Conservation (phyloP, 345 rosid genomes). For the Erysimum cheiranthoides region DNA sequence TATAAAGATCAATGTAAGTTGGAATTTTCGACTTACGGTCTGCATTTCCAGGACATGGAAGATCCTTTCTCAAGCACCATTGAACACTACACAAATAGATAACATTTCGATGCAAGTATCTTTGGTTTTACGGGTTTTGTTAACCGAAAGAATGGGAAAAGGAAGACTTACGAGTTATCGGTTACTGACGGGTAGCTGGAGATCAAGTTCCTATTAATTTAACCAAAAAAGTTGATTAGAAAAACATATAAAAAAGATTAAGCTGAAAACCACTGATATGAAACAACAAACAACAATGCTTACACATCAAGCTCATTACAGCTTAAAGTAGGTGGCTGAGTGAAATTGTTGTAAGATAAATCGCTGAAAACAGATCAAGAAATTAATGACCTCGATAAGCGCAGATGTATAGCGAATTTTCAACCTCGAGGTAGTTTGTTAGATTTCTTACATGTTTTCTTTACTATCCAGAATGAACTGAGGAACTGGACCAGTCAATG, state of each 20-base stretch:
- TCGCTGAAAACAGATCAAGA: constrained; percentile 57
- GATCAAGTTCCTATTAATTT: constrained; percentile 65
- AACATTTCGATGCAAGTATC: background rate
- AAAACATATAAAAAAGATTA: background rate
- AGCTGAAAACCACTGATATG: background rate
- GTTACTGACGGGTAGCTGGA: constrained; percentile 55
- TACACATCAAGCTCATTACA: constrained; percentile 59
- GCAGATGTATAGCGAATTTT: background rate
- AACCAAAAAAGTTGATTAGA: constrained; percentile 27
- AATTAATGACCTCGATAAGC: background rate
- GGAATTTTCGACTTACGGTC: constrained; percentile 51
- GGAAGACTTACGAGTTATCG: constrained; percentile 62
- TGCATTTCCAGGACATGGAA: constrained; percentile 60
- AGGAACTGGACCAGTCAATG: constrained; percentile 70
- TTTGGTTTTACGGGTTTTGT: background rate
- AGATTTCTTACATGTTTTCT: constrained; percentile 48
- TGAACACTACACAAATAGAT: constrained; percentile 43
- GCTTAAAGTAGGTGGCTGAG: constrained; percentile 45
- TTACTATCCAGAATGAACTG: constrained; percentile 50
- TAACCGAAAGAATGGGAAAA: background rate
- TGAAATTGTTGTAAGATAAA: constrained; percentile 88
- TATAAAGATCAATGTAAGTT: no score
- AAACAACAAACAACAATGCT: constrained; percentile 41
- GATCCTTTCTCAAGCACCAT: constrained; percentile 79
- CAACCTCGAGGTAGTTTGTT: background rate